Conservation (phyloP, 108 stramenopile species). For the Aurantiochytrium sp. region DNA sequence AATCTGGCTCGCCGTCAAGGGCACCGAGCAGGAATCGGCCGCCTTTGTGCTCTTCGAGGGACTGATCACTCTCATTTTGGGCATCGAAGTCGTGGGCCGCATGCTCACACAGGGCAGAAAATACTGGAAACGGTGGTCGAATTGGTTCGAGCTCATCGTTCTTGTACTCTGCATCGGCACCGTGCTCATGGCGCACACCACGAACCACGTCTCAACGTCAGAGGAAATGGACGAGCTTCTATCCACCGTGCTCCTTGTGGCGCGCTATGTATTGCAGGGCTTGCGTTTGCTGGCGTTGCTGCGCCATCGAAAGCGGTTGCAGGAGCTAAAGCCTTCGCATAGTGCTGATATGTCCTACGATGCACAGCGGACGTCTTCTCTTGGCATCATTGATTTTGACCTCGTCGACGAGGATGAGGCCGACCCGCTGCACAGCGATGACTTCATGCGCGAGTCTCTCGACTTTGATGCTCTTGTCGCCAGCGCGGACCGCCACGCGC, state of each 20-base stretch:
- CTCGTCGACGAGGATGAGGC: not conserved
- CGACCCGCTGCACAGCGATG: too few species aligned
- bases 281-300: not conserved
- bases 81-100: not conserved
- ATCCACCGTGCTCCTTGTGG: not conserved
- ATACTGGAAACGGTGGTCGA: not conserved
- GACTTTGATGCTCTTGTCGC: too few species aligned
- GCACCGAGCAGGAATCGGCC: not conserved
- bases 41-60: not conserved
- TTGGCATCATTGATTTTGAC: slow-evolving; percentile 12
- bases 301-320: not conserved
- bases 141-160: slow-evolving; percentile 13
- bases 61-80: not conserved
- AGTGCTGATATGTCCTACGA: not conserved
- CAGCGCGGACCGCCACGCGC: too few species aligned
- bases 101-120: not conserved
- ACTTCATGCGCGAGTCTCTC: too few species aligned
- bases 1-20: not conserved
- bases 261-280: slow-evolving; percentile 3
- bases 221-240: slow-evolving; percentile 14
- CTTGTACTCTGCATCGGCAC: not conserved
- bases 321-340: not conserved
- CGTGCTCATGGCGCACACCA: not conserved
- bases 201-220: not conserved
- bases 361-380: not conserved